A percentile compares a stretch with the other conserved stretches of the same genome.
phyloP scores from a whole-genome alignment of 176 grass and related monocot genomes.

The Carex scoparia region DNA sequence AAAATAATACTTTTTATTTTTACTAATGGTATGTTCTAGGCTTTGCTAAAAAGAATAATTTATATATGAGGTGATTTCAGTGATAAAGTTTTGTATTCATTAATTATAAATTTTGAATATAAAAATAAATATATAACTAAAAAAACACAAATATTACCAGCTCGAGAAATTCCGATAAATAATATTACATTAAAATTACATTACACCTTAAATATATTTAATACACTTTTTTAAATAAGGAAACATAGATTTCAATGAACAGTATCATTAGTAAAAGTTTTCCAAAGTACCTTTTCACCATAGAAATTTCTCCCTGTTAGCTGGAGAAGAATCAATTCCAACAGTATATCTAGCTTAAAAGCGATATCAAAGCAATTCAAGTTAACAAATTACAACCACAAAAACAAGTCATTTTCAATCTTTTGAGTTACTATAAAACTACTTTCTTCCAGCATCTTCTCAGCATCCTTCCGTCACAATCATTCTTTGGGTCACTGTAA shows the following conservation, averaged over 20 bases:
- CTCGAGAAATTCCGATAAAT: too few relatives aligned
- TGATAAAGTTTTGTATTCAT: neutral
- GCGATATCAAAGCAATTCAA: neutral
- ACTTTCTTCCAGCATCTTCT: neutral
- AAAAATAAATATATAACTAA: neutral
- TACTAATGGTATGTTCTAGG: neutral
- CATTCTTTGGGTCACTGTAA: neutral
- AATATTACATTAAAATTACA: too few relatives aligned
- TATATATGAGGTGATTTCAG: neutral
- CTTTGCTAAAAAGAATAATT: too few relatives aligned
- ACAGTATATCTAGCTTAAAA: neutral
- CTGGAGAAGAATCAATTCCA: constrained; percentile 5
- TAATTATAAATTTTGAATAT: neutral
- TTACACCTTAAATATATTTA: too few relatives aligned
- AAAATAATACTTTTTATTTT: neutral
- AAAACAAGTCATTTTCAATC: neutral
- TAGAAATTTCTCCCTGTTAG: neutral
- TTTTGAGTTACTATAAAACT: neutral
- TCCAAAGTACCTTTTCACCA: neutral
- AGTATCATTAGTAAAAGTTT: neutral
- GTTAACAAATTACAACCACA: neutral
- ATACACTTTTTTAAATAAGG: too few relatives aligned
- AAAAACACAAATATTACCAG: too few relatives aligned
- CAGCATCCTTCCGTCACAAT: neutral
- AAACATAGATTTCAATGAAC: neutral